Evolutionary conservation across 805 yeast genomes (phyloP), one percentile per base, ranked within the genome.

Genomic region (Teunomyces barrocoloradensis): DNA sequence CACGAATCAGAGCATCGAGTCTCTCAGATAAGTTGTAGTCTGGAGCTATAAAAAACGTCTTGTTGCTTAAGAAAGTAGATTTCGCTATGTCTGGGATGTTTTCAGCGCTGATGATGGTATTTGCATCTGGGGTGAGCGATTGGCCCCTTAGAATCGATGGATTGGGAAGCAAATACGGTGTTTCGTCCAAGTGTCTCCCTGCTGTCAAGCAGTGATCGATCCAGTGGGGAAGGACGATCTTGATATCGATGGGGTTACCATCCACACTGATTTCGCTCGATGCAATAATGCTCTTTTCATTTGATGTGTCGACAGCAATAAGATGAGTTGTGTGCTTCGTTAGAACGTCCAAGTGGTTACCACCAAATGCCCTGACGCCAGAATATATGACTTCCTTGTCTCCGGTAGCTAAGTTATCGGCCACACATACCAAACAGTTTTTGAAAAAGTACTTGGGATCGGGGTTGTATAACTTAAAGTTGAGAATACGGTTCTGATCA

Each of bases 261-360:
- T 47, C 43, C 10, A 23, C 51, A 23, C 42, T 45, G 7, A 60
- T 52, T 11, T 64, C 64, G 41, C 76, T 66, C 2, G 73, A 69
- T 0, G 87, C 89, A 21, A 79, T 71, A 33, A 81, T 73, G 41
- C 84, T 78, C 49, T 81, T 81, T 45, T 81, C 87, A 46, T 81
- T 79, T 3, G 78, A 63, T 30, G 67, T 59, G 52, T 79, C 80
- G 4, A 64, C 59, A 0, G 92, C 79, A 17, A 92, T 69, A 30
- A 89, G 73, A 71, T 92, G 97, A 0, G 97, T 88, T 1, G 96
- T 87, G 53, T 78, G 79, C 45, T 78, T 77, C 6, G 89, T 82
- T 27, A 91, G 69, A 9, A 70, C 69, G 50, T 84, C 85, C 35
- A 80, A 68, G 57, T 73, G 82, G 29, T 79, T 82, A 3, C 96